These are phyloP conservation scores for Ochromonas danica DNA, from an alignment of 108 stramenopile genomes.

Conservation along the genomic window DNA sequence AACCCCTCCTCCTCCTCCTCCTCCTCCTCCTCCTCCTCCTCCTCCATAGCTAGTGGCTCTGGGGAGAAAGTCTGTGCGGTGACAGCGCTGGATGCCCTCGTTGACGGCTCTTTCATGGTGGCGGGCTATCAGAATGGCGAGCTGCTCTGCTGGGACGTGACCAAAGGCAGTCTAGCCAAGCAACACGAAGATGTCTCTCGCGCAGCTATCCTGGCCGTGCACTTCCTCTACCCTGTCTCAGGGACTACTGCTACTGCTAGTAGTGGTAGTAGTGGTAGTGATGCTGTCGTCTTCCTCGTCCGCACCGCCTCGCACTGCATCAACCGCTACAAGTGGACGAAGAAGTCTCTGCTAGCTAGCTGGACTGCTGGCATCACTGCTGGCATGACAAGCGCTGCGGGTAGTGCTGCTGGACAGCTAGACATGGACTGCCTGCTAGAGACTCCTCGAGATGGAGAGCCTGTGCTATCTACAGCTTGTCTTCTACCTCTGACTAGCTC, in stretches of 20 bases:
- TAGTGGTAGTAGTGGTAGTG: neutral
- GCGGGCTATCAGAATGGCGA: conserved; percentile 9
- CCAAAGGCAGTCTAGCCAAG: neutral
- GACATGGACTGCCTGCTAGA: neutral
- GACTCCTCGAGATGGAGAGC: too few species aligned
- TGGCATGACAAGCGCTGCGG: too few species aligned
- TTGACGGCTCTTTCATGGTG: neutral
- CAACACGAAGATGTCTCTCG: neutral
- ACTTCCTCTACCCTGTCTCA: neutral
- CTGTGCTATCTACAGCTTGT: too few species aligned
- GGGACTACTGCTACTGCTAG: neutral
- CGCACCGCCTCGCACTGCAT: neutral
- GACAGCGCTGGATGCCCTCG: neutral
- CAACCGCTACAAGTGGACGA: neutral
- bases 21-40: neutral
- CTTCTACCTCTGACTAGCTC: too few species aligned
- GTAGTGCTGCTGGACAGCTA: too few species aligned
- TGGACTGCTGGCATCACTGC: too few species aligned
- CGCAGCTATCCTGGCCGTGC: neutral
- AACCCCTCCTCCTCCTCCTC: neutral
- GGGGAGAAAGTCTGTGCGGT: neutral
- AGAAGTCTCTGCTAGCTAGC: neutral
- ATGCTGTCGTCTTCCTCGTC: neutral
- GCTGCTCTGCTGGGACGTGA: neutral
- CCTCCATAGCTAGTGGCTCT: neutral